Evolutionary conservation across 2,329 filamentous ascomycete species (phyloP).

Genomic region (Shiraia bambusicola): DNA sequence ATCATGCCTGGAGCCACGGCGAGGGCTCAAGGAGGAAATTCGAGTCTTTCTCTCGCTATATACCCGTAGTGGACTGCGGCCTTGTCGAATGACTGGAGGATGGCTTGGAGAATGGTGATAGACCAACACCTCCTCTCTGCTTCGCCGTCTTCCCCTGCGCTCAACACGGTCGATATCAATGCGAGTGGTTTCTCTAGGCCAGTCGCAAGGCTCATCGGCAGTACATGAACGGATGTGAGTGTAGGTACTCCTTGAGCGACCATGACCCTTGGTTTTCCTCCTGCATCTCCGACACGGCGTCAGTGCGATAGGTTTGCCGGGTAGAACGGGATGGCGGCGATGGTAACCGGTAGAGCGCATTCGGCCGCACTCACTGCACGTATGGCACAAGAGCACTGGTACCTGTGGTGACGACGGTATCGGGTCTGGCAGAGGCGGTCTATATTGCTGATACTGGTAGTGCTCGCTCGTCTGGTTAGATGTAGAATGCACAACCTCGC

Average conservation of each 20-base stretch:
- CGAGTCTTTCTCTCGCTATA: constrained; percentile 14
- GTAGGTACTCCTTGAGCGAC: constrained; percentile 17
- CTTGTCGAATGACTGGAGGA: constrained; percentile 21
- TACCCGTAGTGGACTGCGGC: constrained; percentile 8
- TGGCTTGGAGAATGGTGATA: constrained; percentile 20
- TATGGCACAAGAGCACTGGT: constrained; percentile 35
- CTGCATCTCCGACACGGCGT: constrained; percentile 36
- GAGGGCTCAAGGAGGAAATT: constrained; percentile 25
- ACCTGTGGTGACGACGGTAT: constrained; percentile 16
- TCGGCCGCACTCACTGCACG: constrained; percentile 36
- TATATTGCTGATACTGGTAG: constrained; percentile 20
- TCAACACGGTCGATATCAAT: constrained; percentile 20
- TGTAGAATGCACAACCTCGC: constrained; percentile 13
- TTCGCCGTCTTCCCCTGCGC: constrained; percentile 25
- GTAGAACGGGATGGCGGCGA: constrained; percentile 38
- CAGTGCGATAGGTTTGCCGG: constrained; percentile 27
- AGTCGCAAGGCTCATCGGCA: constrained; percentile 30
- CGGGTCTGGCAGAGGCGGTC: constrained; percentile 9
- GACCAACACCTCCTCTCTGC: constrained; percentile 22
- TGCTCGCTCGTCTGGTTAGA: constrained; percentile 17
- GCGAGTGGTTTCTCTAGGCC: constrained; percentile 22
- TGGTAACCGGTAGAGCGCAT: constrained; percentile 41
- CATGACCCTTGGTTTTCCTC: constrained; percentile 22
- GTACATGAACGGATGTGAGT: constrained; percentile 23
- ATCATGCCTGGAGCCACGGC: constrained; percentile 17